phyloP scores from a whole-genome alignment of 208 protist genomes.

The Acanthamoeba polyphaga region DNA sequence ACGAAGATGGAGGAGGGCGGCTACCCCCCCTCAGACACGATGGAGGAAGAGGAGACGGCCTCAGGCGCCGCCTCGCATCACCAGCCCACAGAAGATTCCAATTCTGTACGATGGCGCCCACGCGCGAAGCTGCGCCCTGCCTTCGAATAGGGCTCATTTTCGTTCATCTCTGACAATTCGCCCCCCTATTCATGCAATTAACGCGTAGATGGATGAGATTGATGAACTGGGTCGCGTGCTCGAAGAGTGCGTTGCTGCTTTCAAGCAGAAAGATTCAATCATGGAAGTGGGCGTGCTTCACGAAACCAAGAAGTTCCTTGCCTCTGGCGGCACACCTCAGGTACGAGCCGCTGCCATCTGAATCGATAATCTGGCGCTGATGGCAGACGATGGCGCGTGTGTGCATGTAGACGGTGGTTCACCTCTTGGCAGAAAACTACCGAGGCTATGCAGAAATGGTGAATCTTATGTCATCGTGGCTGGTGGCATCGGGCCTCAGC shows the following conservation, averaged over 20 bases:
- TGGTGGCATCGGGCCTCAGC: constrained; percentile 18
- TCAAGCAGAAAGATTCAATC: constrained; percentile 59
- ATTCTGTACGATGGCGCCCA: too few relatives aligned
- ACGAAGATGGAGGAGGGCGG: too few relatives aligned
- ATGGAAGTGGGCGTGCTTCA: constrained; percentile 63
- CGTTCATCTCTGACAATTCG: too few relatives aligned
- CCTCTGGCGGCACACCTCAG: constrained; percentile 55
- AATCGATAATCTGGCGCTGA: too few relatives aligned
- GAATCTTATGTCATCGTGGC: constrained; percentile 44
- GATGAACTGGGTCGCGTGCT: constrained; percentile 38
- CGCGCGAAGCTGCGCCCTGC: too few relatives aligned
- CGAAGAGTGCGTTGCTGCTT: neutral
- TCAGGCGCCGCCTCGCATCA: too few relatives aligned
- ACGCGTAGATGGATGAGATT: neutral
- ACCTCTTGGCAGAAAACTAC: constrained; percentile 52
- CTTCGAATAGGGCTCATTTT: too few relatives aligned
- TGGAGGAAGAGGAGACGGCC: too few relatives aligned
- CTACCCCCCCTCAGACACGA: too few relatives aligned
- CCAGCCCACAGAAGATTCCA: too few relatives aligned
- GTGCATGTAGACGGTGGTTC: constrained; percentile 20
- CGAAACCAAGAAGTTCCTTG: constrained; percentile 34
- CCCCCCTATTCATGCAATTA: too few relatives aligned
- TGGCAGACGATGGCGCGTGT: neutral
- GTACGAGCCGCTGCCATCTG: neutral
- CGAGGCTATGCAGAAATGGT: constrained; percentile 55